Evolutionary conservation across 805 yeast species (phyloP).

Genomic region (Schwanniomyces vanrijiae): DNA sequence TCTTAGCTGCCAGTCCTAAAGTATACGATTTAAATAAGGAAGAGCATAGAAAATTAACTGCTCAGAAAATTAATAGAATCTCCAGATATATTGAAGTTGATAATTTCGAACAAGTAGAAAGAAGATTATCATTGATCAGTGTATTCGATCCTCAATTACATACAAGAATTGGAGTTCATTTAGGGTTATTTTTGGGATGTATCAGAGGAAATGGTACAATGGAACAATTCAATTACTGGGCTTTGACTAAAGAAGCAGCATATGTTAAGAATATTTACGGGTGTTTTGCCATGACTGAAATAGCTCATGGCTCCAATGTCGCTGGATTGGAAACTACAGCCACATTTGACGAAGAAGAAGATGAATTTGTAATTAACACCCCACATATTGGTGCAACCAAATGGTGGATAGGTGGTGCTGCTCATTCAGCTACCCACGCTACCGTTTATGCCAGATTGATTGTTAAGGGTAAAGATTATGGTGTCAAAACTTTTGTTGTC

Average conservation of each 20-base stretch:
- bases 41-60: conserved; percentile 29
- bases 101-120: conserved; percentile 23
- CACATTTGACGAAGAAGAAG: conserved; percentile 60
- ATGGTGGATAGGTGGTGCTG: conserved; percentile 99
- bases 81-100: conserved; percentile 33
- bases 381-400: conserved; percentile 90
- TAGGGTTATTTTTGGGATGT: conserved; percentile 34
- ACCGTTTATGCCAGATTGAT: conserved; percentile 78
- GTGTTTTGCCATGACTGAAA: conserved; percentile 87
- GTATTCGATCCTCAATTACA: conserved; percentile 32
- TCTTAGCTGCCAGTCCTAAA: conserved; percentile 22
- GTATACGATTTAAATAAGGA: conserved; percentile 29
- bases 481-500: conserved; percentile 88
- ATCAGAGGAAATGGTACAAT: conserved; percentile 35
- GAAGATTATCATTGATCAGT: conserved; percentile 29
- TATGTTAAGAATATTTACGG: conserved; percentile 52
- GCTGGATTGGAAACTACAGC: conserved; percentile 90
- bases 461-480: conserved; percentile 78
- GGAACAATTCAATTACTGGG: conserved; percentile 35
- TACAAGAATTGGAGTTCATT: conserved; percentile 31
- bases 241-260: conserved; percentile 27
- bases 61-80: conserved; percentile 29
- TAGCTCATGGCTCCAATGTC: conserved; percentile 89
- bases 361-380: conserved; percentile 72
- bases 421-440: conserved; percentile 84